Conservation (phyloP, 805 yeast genomes). For the Diddensiella transvaalensis region DNA sequence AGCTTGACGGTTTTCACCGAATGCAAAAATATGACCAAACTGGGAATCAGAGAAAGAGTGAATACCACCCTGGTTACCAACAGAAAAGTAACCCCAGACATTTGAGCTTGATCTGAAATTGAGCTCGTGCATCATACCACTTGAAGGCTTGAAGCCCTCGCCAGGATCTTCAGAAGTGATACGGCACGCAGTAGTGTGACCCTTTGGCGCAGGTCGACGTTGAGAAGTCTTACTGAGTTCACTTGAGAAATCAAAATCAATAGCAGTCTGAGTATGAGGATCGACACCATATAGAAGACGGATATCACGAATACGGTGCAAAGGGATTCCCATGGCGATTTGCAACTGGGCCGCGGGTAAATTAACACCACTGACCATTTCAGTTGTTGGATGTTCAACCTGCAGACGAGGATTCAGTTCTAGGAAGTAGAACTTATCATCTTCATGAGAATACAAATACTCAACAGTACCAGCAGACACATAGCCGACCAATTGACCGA, state of each 20-base stretch:
- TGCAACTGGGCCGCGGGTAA: constrained; percentile 98
- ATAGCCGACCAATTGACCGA: constrained; percentile 95
- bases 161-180: constrained; percentile 99
- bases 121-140: constrained; percentile 93
- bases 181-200: constrained; percentile 99
- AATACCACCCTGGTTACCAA: constrained; percentile 92
- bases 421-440: constrained; percentile 91
- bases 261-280: constrained; percentile 85
- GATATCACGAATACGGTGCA: constrained; percentile 91
- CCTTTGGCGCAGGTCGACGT: constrained; percentile 92
- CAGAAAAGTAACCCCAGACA: constrained; percentile 99
- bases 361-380: constrained; percentile 98
- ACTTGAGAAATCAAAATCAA: constrained; percentile 83
- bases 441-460: constrained; percentile 89
- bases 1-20: constrained; percentile 97
- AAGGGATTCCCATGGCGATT: constrained; percentile 99
- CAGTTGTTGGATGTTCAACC: constrained; percentile 99
- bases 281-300: constrained; percentile 92
- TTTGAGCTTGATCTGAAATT: constrained; percentile 96
- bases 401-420: constrained; percentile 98
- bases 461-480: constrained; percentile 99
- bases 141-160: constrained; percentile 98
- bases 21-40: constrained; percentile 98
- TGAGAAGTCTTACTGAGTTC: constrained; percentile 72
- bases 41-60: constrained; percentile 98